These are phyloP conservation scores for Paecilomyces formosus DNA, from an alignment of 2,329 filamentous ascomycete species.

Conservation along the genomic window DNA sequence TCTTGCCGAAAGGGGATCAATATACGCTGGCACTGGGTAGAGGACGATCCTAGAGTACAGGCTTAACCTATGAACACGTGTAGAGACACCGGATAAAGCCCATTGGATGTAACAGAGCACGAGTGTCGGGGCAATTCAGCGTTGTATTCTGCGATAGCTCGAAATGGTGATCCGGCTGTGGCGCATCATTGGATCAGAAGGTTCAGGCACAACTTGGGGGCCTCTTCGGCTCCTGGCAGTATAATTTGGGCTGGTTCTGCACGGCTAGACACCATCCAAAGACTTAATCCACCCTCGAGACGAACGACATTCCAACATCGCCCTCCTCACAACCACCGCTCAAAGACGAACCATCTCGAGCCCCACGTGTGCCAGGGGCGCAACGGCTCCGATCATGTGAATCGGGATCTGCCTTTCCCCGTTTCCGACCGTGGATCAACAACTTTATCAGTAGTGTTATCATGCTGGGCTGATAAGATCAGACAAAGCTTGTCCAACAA, in stretches of 20 bases:
- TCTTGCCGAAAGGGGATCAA: slow-evolving; percentile 8
- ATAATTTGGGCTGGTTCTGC: background rate
- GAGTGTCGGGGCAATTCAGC: background rate
- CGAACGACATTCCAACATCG: background rate
- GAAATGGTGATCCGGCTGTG: background rate
- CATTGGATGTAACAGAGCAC: background rate
- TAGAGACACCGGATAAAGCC: background rate
- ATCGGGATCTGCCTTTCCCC: background rate
- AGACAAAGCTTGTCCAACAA: too few species aligned
- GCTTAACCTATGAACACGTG: background rate
- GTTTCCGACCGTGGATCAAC: background rate
- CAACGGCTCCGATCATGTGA: background rate
- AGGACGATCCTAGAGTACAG: background rate
- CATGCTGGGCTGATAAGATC: background rate
- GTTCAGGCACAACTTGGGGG: background rate
- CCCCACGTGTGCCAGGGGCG: background rate
- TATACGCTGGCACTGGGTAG: background rate
- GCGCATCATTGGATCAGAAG: background rate
- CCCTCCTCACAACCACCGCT: background rate
- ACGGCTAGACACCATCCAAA: background rate
- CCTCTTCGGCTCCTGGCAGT: background rate
- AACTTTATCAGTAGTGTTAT: background rate
- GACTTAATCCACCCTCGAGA: background rate
- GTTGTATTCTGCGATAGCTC: background rate
- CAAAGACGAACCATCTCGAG: background rate